Conservation (phyloP, 257 asterid species). For the Fraxinus americana region DNA sequence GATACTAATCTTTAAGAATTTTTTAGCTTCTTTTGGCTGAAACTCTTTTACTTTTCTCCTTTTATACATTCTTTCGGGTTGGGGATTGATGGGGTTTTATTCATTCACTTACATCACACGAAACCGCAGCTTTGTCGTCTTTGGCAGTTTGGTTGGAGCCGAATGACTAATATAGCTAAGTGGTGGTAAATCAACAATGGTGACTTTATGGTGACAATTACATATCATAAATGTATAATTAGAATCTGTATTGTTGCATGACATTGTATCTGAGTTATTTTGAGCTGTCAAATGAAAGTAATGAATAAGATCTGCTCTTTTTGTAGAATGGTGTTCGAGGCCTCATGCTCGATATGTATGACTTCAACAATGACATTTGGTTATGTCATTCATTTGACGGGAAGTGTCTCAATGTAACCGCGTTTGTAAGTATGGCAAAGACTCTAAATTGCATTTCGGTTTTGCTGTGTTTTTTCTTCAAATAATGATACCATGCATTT, state of each 20-base stretch:
- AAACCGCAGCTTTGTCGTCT: not conserved
- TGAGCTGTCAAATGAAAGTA: not conserved
- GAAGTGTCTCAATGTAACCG: slow-evolving; percentile 62
- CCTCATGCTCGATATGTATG: slow-evolving; percentile 91
- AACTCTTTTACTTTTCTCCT: not conserved
- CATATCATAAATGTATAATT: not conserved
- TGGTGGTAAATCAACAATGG: not conserved
- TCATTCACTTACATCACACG: not conserved
- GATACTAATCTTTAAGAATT: not conserved
- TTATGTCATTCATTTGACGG: slow-evolving; percentile 79
- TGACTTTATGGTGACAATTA: not conserved
- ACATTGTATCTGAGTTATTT: not conserved
- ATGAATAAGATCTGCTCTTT: slow-evolving; percentile 1
- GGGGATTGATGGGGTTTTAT: not conserved
- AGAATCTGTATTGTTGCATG: not conserved
- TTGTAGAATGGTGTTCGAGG: slow-evolving; percentile 93
- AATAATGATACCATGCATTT: not conserved
- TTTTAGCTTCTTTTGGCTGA: not conserved
- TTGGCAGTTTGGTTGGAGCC: not conserved
- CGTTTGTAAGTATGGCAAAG: slow-evolving; percentile 62
- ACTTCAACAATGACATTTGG: slow-evolving; percentile 79
- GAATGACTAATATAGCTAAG: not conserved
- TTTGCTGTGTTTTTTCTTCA: not conserved
- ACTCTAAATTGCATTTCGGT: not conserved
- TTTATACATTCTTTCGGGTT: not conserved